A percentile compares a stretch with the other conserved stretches of the same genome.
Evolutionary conservation across 768 basidiomycete genomes (phyloP).

Genomic region (Dentipellis sp.): DNA sequence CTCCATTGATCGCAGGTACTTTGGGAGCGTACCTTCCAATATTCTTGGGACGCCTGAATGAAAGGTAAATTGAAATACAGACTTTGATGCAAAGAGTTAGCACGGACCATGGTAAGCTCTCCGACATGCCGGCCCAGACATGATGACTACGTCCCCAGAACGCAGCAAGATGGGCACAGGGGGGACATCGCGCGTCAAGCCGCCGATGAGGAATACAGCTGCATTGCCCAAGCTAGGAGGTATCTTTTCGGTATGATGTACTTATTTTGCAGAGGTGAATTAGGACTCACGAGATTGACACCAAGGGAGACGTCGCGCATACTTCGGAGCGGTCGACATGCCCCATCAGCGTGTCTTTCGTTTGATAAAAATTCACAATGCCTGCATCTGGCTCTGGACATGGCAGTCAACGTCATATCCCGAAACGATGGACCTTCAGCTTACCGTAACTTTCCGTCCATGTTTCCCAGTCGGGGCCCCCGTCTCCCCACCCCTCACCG

Average conservation of each 20-base stretch:
- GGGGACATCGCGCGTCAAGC: slow-evolving; percentile 61
- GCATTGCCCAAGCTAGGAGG: slow-evolving; percentile 71
- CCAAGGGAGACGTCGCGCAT: slow-evolving; percentile 84
- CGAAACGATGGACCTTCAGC: slow-evolving; percentile 1
- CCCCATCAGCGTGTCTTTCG: slow-evolving; percentile 89
- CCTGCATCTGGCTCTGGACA: slow-evolving; percentile 84
- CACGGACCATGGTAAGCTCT: slow-evolving; percentile 86
- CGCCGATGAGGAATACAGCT: slow-evolving; percentile 85
- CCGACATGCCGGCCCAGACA: slow-evolving; percentile 82
- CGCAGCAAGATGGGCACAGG: slow-evolving; percentile 81
- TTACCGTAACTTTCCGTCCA: slow-evolving; percentile 80
- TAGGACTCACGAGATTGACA: slow-evolving; percentile 78
- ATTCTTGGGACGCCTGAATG: slow-evolving; percentile 75
- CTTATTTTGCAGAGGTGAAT: not conserved
- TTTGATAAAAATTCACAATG: slow-evolving; percentile 93
- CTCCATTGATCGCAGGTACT: slow-evolving; percentile 31
- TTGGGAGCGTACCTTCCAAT: slow-evolving; percentile 70
- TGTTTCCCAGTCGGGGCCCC: slow-evolving; percentile 52
- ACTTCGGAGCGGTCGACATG: slow-evolving; percentile 98
- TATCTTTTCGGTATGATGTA: not conserved
- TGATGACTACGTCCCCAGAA: slow-evolving; percentile 86
- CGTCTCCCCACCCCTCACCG: slow-evolving; percentile 40
- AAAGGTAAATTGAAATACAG: not conserved
- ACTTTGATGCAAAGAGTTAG: not conserved
- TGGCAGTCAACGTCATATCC: not conserved